Conservation (phyloP, 371 early-diverging fungal species). For the Mortierella sp. region DNA sequence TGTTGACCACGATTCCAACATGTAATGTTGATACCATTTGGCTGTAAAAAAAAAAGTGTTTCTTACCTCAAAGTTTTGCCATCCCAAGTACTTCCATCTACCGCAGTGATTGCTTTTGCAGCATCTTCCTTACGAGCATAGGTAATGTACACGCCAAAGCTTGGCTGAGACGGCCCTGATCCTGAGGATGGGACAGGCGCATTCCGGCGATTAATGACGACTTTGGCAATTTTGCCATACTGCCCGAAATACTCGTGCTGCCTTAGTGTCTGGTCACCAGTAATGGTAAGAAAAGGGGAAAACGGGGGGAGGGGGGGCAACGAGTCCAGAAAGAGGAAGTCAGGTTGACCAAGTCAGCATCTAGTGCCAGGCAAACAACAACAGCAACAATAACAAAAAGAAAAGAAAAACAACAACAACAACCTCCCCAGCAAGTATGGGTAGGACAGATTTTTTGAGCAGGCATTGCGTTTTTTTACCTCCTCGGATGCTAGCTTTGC, state of each 20-base stretch:
- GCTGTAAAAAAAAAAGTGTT: too few species aligned
- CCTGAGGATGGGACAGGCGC: slow-evolving; percentile 63
- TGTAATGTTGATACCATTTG: too few species aligned
- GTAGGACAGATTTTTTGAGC: neutral
- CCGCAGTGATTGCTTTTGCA: slow-evolving; percentile 86
- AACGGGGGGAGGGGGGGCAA: neutral
- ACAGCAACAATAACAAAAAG: neutral
- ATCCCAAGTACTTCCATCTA: slow-evolving; percentile 93
- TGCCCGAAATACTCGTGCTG: slow-evolving; percentile 95
- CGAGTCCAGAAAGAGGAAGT: neutral
- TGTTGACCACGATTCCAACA: neutral
- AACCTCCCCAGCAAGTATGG: neutral
- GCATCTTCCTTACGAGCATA: slow-evolving; percentile 91
- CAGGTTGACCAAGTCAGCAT: neutral
- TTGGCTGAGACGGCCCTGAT: slow-evolving; percentile 62
- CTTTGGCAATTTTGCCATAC: slow-evolving; percentile 93
- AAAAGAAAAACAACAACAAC: neutral
- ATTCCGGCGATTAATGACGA: slow-evolving; percentile 84
- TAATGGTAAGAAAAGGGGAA: neutral
- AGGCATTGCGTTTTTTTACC: slow-evolving; percentile 59
- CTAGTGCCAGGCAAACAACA: too few species aligned
- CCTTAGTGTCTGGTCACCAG: slow-evolving; percentile 62
- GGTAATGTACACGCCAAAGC: slow-evolving; percentile 90
- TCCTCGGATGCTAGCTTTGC: slow-evolving; percentile 89
- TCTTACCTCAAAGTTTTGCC: slow-evolving; percentile 79